A percentile compares a stretch with the other conserved stretches of the same genome.
phyloP scores from a whole-genome alignment of 176 grass and related monocot genomes.

The Saccharum spontaneum region DNA sequence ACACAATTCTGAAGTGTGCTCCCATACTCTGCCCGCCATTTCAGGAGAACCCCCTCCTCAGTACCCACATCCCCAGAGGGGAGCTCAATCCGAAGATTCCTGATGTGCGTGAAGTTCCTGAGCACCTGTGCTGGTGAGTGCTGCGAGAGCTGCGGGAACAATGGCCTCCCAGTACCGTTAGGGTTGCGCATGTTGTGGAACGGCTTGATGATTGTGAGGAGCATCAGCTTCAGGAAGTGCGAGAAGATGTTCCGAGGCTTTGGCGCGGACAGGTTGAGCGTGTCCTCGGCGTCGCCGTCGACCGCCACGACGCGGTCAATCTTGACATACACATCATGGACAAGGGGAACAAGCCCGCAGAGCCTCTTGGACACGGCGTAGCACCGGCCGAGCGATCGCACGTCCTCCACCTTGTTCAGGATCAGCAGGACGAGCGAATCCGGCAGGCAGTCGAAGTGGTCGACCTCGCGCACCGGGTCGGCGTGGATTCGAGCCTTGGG shows the following conservation, averaged over 20 bases:
- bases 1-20: conserved; percentile 89
- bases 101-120: conserved; percentile 60
- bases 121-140: conserved; percentile 88
- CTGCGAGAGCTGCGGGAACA: conserved; percentile 81
- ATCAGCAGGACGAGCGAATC: conserved; percentile 77
- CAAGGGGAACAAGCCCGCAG: conserved; percentile 59
- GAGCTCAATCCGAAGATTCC: conserved; percentile 74
- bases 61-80: conserved; percentile 78
- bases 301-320: conserved; percentile 74
- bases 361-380: conserved; percentile 71
- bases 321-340: conserved; percentile 73
- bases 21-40: conserved; percentile 91
- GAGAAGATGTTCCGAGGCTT: conserved; percentile 73
- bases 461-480: conserved; percentile 52
- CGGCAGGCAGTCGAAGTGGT: conserved; percentile 80
- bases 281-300: conserved; percentile 73
- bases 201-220: conserved; percentile 67
- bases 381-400: conserved; percentile 79
- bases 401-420: conserved; percentile 91
- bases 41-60: conserved; percentile 79
- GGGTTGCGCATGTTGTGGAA: conserved; percentile 59
- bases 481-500: conserved; percentile 81
- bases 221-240: conserved; percentile 74
- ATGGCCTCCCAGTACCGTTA: conserved; percentile 48
- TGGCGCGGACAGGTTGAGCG: conserved; percentile 51